These are phyloP conservation scores for Barbarea vulgaris DNA, from an alignment of 345 rosid species.

Conservation along the genomic window DNA sequence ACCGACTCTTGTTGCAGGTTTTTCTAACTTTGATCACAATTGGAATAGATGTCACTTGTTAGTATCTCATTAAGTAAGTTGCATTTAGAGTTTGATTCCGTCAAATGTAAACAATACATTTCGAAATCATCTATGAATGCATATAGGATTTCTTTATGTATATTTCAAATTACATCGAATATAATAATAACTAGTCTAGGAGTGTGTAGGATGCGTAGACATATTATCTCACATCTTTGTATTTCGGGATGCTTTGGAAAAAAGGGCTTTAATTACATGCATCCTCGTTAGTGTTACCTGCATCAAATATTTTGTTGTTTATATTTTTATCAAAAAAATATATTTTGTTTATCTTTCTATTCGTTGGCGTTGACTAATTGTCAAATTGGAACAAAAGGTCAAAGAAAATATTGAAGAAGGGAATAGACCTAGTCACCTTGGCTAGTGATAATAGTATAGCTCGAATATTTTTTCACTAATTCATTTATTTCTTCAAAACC, in stretches of 20 bases:
- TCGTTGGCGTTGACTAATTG: constrained; percentile 16
- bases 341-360: background rate
- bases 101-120: background rate
- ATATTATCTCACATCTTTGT: background rate
- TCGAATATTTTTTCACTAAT: background rate
- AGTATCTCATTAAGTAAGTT: background rate
- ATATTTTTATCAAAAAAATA: no score
- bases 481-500: constrained; percentile 24
- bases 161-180: background rate
- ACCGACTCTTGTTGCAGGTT: constrained; percentile 36
- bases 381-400: background rate
- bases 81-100: background rate
- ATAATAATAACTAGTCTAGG: no score
- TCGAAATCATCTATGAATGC: background rate
- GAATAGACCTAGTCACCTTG: background rate
- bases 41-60: constrained; percentile 47
- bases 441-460: background rate
- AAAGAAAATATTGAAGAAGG: constrained; percentile 5
- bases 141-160: background rate
- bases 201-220: background rate
- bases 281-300: background rate
- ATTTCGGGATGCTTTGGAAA: background rate
- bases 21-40: constrained; percentile 53
- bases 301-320: background rate
- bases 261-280: background rate